phyloP scores from a whole-genome alignment of 345 rosid species.

The Brassica cretica region DNA sequence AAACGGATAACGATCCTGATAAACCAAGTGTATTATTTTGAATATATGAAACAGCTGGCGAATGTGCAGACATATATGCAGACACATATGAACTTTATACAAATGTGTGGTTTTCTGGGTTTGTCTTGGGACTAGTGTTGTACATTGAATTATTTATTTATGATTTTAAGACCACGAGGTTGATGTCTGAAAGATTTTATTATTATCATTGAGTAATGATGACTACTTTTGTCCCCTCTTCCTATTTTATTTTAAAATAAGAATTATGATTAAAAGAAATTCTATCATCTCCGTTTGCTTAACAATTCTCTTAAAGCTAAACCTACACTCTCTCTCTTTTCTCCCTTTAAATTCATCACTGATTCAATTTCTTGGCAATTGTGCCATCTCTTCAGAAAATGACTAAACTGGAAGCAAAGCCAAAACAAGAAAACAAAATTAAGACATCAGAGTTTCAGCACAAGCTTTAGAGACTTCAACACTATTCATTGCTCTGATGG shows the following conservation, averaged over 20 bases:
- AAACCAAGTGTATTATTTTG: not conserved
- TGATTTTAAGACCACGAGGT: slow-evolving; percentile 56
- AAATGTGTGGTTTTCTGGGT: slow-evolving; percentile 43
- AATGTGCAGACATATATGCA: not conserved
- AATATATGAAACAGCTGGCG: not conserved
- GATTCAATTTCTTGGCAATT: slow-evolving; percentile 44
- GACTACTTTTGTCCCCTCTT: slow-evolving; percentile 51
- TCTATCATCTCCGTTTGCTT: slow-evolving; percentile 26
- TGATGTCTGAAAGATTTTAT: slow-evolving; percentile 53
- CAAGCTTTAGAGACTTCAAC: slow-evolving; percentile 1
- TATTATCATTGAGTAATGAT: slow-evolving; percentile 78
- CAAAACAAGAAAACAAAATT: slow-evolving; percentile 17
- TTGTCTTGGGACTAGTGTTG: slow-evolving; percentile 40
- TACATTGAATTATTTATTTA: slow-evolving; percentile 29
- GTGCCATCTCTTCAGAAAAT: slow-evolving; percentile 39
- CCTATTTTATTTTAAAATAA: slow-evolving; percentile 17
- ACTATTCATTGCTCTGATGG: slow-evolving; percentile 26
- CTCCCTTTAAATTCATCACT: slow-evolving; percentile 42
- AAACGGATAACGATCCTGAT: not conserved
- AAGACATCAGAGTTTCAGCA: slow-evolving; percentile 22
- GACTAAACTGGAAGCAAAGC: slow-evolving; percentile 28
- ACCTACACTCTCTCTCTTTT: slow-evolving; percentile 27
- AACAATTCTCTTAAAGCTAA: slow-evolving; percentile 41
- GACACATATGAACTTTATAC: not conserved
- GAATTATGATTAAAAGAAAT: slow-evolving; percentile 2